Conservation (phyloP, 192 early-diverging fungal species). For the Coemansia sp. region DNA sequence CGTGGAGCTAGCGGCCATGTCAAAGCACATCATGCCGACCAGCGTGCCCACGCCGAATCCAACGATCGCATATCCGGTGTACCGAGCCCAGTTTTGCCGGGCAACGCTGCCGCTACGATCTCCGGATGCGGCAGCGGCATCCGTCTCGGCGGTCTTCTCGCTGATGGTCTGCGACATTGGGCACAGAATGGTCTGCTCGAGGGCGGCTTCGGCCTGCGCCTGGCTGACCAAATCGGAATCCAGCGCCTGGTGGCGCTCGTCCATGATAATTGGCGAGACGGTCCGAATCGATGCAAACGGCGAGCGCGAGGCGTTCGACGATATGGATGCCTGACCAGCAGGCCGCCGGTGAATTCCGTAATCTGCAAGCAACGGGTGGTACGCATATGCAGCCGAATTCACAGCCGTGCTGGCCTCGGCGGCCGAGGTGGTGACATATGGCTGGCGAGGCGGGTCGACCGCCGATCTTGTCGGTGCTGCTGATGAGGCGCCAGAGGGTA, state of each 20-base stretch:
- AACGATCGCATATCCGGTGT: constrained; percentile 44
- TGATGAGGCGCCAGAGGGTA: constrained; percentile 12
- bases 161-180: constrained; percentile 10
- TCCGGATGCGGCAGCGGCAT: too few relatives aligned
- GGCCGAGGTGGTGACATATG: neutral
- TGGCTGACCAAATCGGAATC: constrained; percentile 5
- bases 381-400: neutral
- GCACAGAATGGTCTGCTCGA: constrained; percentile 41
- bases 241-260: neutral
- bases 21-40: constrained; percentile 44
- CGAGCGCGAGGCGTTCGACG: constrained; percentile 21
- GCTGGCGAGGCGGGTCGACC: neutral
- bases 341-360: neutral
- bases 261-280: constrained; percentile 27
- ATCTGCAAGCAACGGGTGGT: constrained; percentile 34
- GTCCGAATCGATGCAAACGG: constrained; percentile 46
- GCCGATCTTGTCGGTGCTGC: constrained; percentile 1
- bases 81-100: constrained; percentile 27
- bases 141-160: too few relatives aligned
- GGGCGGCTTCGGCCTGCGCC: constrained; percentile 30
- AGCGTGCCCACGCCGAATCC: constrained; percentile 46
- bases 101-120: neutral
- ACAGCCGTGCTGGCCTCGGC: neutral
- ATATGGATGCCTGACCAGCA: constrained; percentile 3
- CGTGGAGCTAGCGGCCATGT: constrained; percentile 24